These are phyloP conservation scores for Lentinula raphanica DNA, from an alignment of 768 basidiomycete genomes.

Conservation along the genomic window DNA sequence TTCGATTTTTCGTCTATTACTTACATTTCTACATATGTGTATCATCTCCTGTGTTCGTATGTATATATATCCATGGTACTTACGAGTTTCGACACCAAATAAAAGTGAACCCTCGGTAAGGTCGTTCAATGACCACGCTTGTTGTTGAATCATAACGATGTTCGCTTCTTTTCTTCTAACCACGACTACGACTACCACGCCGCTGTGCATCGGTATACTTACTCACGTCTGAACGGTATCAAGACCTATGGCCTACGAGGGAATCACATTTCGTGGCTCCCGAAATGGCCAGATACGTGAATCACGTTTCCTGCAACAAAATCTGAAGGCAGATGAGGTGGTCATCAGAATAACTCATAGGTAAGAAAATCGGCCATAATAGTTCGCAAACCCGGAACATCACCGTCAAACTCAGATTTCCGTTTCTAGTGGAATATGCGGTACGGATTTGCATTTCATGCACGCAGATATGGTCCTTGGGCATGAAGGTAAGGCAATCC, in stretches of 20 bases:
- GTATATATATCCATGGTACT: no score
- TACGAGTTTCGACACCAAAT: no score
- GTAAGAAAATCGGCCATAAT: not conserved
- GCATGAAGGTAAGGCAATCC: slow-evolving; percentile 26
- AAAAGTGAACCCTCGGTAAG: no score
- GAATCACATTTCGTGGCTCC: slow-evolving; percentile 7
- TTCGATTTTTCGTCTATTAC: no score
- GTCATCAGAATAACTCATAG: slow-evolving; percentile 4
- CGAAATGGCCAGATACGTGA: not conserved
- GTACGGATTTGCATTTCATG: slow-evolving; percentile 32
- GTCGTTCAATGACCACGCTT: no score
- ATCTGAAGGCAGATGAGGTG: slow-evolving; percentile 1
- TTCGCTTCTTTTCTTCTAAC: no score
- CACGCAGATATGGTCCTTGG: slow-evolving; percentile 30
- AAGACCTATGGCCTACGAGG: slow-evolving; percentile 4
- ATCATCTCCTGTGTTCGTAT: not conserved
- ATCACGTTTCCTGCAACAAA: not conserved
- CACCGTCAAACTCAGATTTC: not conserved
- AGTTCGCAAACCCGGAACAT: not conserved
- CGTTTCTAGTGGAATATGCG: slow-evolving; percentile 24
- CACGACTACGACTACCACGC: no score
- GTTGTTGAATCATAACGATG: no score
- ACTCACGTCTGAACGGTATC: no score
- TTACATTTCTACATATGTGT: no score
- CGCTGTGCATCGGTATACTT: no score